These are phyloP conservation scores for Hypoxylon sp. DNA, from an alignment of 2,329 filamentous ascomycete genomes.

Conservation along the genomic window DNA sequence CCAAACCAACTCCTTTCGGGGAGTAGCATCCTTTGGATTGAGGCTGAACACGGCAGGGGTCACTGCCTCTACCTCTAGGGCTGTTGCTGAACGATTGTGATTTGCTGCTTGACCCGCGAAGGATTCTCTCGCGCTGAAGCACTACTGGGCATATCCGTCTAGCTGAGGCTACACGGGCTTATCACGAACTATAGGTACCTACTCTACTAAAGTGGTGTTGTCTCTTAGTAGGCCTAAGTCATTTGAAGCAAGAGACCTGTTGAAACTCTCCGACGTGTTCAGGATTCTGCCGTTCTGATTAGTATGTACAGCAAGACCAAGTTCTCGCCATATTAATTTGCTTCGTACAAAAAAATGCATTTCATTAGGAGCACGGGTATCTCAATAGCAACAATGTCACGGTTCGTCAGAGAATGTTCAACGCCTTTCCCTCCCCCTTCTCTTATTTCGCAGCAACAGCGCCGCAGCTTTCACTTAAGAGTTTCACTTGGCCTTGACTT, in stretches of 20 bases:
- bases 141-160: background rate
- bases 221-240: background rate
- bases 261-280: background rate
- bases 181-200: background rate
- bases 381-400: background rate
- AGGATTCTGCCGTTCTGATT: background rate
- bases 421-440: too few relatives aligned
- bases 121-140: slow-evolving; percentile 4
- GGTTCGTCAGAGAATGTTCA: background rate
- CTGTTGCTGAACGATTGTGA: slow-evolving; percentile 17
- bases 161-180: background rate
- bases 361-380: slow-evolving; percentile 5
- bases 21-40: slow-evolving; percentile 1
- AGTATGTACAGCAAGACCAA: background rate
- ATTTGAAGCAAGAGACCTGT: background rate
- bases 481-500: background rate
- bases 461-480: background rate
- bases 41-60: slow-evolving; percentile 17
- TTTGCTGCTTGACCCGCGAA: slow-evolving; percentile 16
- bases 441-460: too few relatives aligned
- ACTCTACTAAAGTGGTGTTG: background rate
- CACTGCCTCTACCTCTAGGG: slow-evolving; percentile 24
- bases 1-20: slow-evolving; percentile 20
- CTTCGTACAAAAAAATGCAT: background rate
- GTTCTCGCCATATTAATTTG: background rate